Conservation (phyloP, 2,329 filamentous ascomycete genomes). For the Rachicladosporium sp. region DNA sequence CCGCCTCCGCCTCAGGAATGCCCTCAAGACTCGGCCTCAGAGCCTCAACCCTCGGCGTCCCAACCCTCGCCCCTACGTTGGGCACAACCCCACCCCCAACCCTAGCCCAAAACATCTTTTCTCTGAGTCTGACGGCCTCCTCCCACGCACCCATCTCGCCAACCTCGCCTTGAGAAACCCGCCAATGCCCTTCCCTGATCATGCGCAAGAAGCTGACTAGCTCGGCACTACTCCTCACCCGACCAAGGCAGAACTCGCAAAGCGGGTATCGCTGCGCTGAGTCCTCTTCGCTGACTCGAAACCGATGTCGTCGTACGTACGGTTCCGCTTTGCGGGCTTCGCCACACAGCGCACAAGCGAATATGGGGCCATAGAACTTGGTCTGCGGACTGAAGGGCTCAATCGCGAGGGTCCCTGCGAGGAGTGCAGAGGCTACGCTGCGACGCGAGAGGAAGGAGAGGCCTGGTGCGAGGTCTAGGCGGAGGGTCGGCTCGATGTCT, state of each 20-base stretch:
- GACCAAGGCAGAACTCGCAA: slow-evolving; percentile 74
- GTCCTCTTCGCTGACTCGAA: slow-evolving; percentile 76
- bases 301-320: slow-evolving; percentile 71
- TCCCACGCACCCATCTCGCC: slow-evolving; percentile 87
- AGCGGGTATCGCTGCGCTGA: slow-evolving; percentile 80
- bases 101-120: slow-evolving; percentile 95
- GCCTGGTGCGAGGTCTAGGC: slow-evolving; percentile 78
- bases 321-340: slow-evolving; percentile 60
- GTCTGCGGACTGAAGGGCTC: slow-evolving; percentile 56
- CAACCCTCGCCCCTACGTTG: slow-evolving; percentile 21
- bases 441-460: slow-evolving; percentile 88
- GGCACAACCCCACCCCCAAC: slow-evolving; percentile 87
- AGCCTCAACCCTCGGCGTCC: slow-evolving; percentile 4
- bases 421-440: slow-evolving; percentile 69
- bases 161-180: slow-evolving; percentile 60
- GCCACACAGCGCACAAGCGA: slow-evolving; percentile 78
- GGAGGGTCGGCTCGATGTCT: slow-evolving; percentile 87
- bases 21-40: slow-evolving; percentile 15
- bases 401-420: slow-evolving; percentile 74
- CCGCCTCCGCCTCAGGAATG: slow-evolving; percentile 6
- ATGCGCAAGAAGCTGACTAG: slow-evolving; percentile 85
- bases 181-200: slow-evolving; percentile 85
- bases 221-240: slow-evolving; percentile 79
- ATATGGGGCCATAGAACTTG: slow-evolving; percentile 44
- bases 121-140: slow-evolving; percentile 75